Evolutionary conservation across 192 early-diverging fungal genomes (phyloP), one percentile per base, ranked within the genome.

Genomic region (Coemansia sp.): DNA sequence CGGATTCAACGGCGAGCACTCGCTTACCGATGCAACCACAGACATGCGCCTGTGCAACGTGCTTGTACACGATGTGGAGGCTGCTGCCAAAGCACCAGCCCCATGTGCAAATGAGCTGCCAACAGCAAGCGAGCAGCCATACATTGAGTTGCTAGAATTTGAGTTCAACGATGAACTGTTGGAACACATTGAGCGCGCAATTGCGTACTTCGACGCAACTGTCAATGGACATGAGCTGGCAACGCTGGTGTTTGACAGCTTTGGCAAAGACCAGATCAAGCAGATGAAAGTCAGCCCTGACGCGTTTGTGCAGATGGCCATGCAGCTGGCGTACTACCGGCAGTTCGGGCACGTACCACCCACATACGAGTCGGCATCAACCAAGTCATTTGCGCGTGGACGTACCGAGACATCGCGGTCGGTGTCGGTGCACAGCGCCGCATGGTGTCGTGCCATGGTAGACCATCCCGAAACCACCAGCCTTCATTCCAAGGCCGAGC

Each of bases 371-470:
- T 88, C 88, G 0, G 83, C 86, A 11, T 79, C 80, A 51, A 88
- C 86, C 10, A 79, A 86, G 57, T 59, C 81, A 42, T 90, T 78
- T 60, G 52, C 79, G 35, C 84, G 81, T 65, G 88, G 88, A 16
- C 82, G 88, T 33, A 90, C 88, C 26, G 88, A 90, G 62, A 90
- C 88, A 6, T 85, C 84, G 65, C 83, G 88, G 21, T 88, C 88
- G 15, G 77, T 90, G 31, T 85, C 87, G n/a, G 57, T 66, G 8
- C 80, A 76, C 44, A 80, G 81, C 33, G 72, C 66, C 8, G 73
- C 62, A 41, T 90, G 85, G 73, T 79, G 84, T 39, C 36, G 55
- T 10, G 65, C 72, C 26, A 87, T 82, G 80, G 79, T 68, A 10
- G 72, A 78, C 50, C 53, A 59, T 39, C 70, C 74, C 10, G 64